Percentiles rank a stretch among this genome's conserved stretches.
Evolutionary conservation across 345 rosid species (phyloP).

Genomic region (Aurinia saxatilis): DNA sequence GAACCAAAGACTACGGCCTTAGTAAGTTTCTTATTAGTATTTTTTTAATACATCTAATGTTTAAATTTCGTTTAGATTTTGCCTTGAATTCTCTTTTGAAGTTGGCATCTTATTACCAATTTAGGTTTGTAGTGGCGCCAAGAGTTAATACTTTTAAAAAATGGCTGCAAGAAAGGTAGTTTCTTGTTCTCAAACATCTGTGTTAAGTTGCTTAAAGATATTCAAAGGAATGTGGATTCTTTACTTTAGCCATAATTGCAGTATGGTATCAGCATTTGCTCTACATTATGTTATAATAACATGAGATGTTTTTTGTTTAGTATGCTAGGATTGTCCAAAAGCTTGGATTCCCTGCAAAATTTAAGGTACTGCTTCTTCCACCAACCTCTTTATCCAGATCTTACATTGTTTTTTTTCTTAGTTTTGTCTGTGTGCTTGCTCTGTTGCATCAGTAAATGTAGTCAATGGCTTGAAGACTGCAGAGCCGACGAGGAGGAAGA

Average conservation of each 20-base stretch:
- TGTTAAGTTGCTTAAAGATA: neutral
- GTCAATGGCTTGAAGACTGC: too few relatives aligned
- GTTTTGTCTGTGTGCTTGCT: too few relatives aligned
- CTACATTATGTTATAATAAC: neutral
- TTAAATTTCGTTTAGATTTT: neutral
- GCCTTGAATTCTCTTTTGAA: neutral
- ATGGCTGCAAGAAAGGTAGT: slow-evolving; percentile 60
- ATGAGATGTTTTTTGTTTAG: slow-evolving; percentile 21
- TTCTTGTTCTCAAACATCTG: neutral
- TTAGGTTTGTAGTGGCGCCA: slow-evolving; percentile 86
- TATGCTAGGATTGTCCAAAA: slow-evolving; percentile 78
- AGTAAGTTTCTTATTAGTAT: too few relatives aligned
- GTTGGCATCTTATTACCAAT: neutral
- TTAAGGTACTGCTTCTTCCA: slow-evolving; percentile 35
- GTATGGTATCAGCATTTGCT: neutral
- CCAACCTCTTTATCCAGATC: slow-evolving; percentile 1
- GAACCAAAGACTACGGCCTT: slow-evolving; percentile 69
- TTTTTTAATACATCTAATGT: too few relatives aligned
- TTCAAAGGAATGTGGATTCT: neutral
- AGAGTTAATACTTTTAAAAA: slow-evolving; percentile 66
- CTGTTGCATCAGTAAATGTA: too few relatives aligned
- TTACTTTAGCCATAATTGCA: neutral
- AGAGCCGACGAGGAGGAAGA: too few relatives aligned
- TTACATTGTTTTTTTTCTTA: too few relatives aligned
- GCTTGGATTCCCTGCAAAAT: slow-evolving; percentile 76